Conservation (phyloP, 2,329 filamentous ascomycete species). For the Albifimbria verrucaria region DNA sequence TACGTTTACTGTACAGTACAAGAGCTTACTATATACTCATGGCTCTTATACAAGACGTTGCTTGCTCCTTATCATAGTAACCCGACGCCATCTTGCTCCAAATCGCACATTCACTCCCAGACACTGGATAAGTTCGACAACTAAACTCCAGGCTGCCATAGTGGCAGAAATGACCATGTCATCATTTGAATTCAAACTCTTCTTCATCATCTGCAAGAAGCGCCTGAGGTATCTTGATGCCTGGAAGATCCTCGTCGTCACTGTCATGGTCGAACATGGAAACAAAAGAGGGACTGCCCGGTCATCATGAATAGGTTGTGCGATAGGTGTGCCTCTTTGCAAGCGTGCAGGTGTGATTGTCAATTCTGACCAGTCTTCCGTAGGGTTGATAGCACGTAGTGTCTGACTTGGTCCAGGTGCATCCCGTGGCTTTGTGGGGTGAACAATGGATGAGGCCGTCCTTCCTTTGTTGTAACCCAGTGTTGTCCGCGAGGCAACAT, state of each 20-base stretch:
- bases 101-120: constrained; percentile 10
- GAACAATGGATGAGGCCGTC: constrained; percentile 45
- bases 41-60: neutral
- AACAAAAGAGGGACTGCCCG: constrained; percentile 48
- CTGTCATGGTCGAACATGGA: constrained; percentile 56
- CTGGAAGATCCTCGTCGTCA: constrained; percentile 30
- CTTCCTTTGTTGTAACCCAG: constrained; percentile 83
- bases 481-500: constrained; percentile 72
- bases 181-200: constrained; percentile 50
- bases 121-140: no score
- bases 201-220: constrained; percentile 42
- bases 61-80: constrained; percentile 1
- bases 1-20: no score
- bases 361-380: constrained; percentile 20
- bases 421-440: constrained; percentile 18
- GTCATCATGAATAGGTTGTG: constrained; percentile 9
- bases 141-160: no score
- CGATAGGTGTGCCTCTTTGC: constrained; percentile 18
- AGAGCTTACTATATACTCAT: neutral
- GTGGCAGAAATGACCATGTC: constrained; percentile 24
- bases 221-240: constrained; percentile 19
- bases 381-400: constrained; percentile 11
- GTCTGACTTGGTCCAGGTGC: constrained; percentile 10
- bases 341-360: constrained; percentile 47
- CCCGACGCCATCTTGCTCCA: constrained; percentile 15